phyloP scores from a whole-genome alignment of 768 basidiomycete genomes.

The Saitozyma sp. region DNA sequence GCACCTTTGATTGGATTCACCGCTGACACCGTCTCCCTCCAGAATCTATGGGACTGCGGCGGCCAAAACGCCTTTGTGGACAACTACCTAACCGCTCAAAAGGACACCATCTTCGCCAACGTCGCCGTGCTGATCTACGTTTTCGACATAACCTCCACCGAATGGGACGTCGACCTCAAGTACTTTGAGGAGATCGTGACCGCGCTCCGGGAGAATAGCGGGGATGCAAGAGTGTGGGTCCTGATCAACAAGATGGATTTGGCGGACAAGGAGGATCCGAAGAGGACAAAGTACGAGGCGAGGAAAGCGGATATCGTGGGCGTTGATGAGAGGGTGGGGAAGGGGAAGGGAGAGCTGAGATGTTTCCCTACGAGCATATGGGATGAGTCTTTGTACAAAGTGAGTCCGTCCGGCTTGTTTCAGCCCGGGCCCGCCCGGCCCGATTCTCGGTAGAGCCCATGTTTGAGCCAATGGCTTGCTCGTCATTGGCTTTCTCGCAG shows the following conservation, averaged over 20 bases:
- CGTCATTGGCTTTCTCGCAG: too few relatives aligned
- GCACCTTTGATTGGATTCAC: too few relatives aligned
- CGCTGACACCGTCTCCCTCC: not conserved
- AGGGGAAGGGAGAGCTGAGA: conserved; percentile 57
- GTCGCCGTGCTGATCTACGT: conserved; percentile 98
- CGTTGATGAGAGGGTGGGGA: conserved; percentile 64
- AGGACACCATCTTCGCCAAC: conserved; percentile 91
- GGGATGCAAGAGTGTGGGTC: conserved; percentile 78
- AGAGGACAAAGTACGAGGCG: conserved; percentile 64
- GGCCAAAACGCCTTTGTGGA: conserved; percentile 99
- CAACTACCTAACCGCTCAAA: conserved; percentile 86
- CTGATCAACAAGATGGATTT: conserved; percentile 99
- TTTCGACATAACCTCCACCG: conserved; percentile 87
- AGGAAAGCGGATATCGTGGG: conserved; percentile 67
- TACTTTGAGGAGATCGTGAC: conserved; percentile 91
- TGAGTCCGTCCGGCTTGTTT: conserved; percentile 38
- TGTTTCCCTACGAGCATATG: conserved; percentile 95
- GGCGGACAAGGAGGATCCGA: conserved; percentile 59
- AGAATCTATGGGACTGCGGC: conserved; percentile 96
- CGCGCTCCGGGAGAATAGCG: conserved; percentile 60
- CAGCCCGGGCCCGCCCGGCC: too few relatives aligned
- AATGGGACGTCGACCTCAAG: conserved; percentile 76
- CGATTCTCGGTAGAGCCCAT: too few relatives aligned
- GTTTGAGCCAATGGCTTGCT: too few relatives aligned
- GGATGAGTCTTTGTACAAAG: conserved; percentile 95